These are phyloP conservation scores for Hymenoscyphus linearis DNA, from an alignment of 2,329 filamentous ascomycete species.

Conservation along the genomic window DNA sequence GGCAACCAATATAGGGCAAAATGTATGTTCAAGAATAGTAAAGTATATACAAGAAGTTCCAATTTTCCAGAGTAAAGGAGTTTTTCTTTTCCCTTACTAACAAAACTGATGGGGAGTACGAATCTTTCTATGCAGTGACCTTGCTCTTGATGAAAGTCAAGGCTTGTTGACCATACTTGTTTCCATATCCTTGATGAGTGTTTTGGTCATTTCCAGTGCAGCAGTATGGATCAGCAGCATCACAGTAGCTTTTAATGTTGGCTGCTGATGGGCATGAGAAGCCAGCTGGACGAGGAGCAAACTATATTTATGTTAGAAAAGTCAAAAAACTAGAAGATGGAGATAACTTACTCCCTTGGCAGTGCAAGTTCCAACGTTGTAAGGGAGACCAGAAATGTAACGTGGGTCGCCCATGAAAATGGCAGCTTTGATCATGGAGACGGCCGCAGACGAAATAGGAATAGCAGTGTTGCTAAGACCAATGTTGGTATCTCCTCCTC, in stretches of 20 bases:
- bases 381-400: constrained; percentile 49
- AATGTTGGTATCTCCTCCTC: constrained; percentile 45
- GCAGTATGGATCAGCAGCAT: constrained; percentile 55
- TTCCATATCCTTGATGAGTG: constrained; percentile 53
- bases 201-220: constrained; percentile 51
- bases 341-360: constrained; percentile 50
- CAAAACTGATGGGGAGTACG: neutral
- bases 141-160: constrained; percentile 52
- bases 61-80: too few species aligned
- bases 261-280: constrained; percentile 47
- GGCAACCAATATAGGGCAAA: neutral
- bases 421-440: constrained; percentile 54
- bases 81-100: neutral
- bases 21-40: neutral
- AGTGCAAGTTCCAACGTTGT: constrained; percentile 56
- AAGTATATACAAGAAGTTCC: neutral
- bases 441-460: constrained; percentile 40
- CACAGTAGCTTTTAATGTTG: constrained; percentile 57
- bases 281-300: constrained; percentile 49
- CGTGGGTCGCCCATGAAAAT: constrained; percentile 63
- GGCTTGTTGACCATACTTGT: constrained; percentile 51
- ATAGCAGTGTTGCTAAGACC: constrained; percentile 42
- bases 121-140: constrained; percentile 26
- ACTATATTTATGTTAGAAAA: constrained; percentile 35
- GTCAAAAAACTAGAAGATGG: neutral